phyloP scores from a whole-genome alignment of 1,139 yeast species.

The Barnettozyma hawaiiensis region DNA sequence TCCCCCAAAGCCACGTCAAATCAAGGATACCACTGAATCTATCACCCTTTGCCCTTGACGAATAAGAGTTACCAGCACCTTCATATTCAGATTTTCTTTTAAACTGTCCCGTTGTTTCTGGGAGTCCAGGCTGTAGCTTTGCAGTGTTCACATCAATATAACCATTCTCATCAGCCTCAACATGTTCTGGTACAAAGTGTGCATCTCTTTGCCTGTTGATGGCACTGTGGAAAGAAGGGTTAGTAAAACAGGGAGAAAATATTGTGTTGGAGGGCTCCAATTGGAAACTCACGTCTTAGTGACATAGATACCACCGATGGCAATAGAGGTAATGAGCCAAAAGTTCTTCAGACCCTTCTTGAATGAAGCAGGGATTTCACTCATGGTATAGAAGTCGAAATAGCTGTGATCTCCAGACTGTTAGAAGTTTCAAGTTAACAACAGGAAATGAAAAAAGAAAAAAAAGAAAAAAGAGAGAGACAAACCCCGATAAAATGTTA shows the following conservation, averaged over 20 bases:
- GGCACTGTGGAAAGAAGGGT: constrained; percentile 11
- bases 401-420: no score
- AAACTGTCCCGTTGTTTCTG: constrained; percentile 20
- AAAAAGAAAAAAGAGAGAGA: no score
- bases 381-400: constrained; percentile 1
- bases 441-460: neutral
- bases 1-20: constrained; percentile 19
- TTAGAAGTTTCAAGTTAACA: no score
- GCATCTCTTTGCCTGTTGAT: constrained; percentile 23
- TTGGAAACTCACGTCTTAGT: constrained; percentile 22
- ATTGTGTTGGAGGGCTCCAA: no score
- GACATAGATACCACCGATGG: constrained; percentile 24
- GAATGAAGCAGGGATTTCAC: constrained; percentile 10
- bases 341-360: constrained; percentile 20
- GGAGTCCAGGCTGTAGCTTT: constrained; percentile 24
- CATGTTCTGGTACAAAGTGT: constrained; percentile 20
- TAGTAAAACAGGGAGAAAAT: no score
- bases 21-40: constrained; percentile 29
- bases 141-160: constrained; percentile 12
- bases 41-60: constrained; percentile 36
- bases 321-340: constrained; percentile 22
- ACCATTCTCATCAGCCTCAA: neutral
- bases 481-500: neutral
- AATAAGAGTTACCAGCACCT: constrained; percentile 58
- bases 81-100: constrained; percentile 55